phyloP scores from a whole-genome alignment of 2,329 filamentous ascomycete genomes.

The Sporothrix schenckii region DNA sequence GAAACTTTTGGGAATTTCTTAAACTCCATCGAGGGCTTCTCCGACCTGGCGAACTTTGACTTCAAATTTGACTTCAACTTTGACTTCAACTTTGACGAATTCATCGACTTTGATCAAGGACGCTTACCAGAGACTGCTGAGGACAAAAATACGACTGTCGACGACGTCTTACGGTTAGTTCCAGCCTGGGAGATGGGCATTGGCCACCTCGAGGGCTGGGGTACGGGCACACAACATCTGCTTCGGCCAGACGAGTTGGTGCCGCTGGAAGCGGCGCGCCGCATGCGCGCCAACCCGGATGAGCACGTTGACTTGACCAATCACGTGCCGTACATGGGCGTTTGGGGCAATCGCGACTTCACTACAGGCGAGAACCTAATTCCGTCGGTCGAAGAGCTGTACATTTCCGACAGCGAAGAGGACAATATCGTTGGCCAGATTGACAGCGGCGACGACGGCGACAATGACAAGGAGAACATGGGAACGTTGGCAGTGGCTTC shows the following conservation, averaged over 20 bases:
- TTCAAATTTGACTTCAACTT: neutral
- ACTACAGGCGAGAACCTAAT: slow-evolving; percentile 51
- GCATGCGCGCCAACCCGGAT: slow-evolving; percentile 41
- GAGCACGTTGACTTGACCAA: slow-evolving; percentile 57
- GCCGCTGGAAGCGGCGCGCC: slow-evolving; percentile 56
- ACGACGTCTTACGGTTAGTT: slow-evolving; percentile 53
- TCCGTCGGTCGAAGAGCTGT: slow-evolving; percentile 46
- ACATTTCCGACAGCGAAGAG: slow-evolving; percentile 52
- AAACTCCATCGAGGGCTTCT: neutral
- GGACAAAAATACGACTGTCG: neutral
- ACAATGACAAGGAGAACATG: neutral
- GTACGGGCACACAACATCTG: slow-evolving; percentile 51
- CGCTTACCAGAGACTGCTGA: neutral
- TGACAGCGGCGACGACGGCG: neutral
- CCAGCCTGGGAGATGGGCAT: slow-evolving; percentile 56
- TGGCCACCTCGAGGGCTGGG: slow-evolving; percentile 61
- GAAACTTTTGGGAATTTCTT: neutral
- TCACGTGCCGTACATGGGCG: slow-evolving; percentile 56
- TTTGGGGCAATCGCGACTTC: slow-evolving; percentile 65
- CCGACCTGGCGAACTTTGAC: neutral
- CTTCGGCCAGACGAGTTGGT: slow-evolving; percentile 62
- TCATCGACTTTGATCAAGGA: no score
- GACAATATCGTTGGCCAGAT: neutral
- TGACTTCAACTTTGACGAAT: neutral
- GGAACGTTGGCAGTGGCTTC: neutral